Conservation (phyloP, 1,284 basidiomycete species). For the Takashimella tepidaria region DNA sequence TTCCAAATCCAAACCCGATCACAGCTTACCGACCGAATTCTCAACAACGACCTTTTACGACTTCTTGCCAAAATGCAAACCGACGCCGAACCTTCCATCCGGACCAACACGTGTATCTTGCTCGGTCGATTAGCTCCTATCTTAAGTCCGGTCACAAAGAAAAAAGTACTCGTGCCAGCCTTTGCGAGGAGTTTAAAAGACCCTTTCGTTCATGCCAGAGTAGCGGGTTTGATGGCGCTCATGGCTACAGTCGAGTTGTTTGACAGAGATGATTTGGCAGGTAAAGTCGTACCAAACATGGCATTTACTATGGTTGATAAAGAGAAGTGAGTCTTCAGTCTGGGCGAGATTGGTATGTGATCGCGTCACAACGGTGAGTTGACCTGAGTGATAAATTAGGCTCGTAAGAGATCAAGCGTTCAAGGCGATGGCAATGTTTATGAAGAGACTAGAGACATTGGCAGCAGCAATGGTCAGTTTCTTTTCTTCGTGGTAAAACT, state of each 20-base stretch:
- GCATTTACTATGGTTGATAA: constrained; percentile 75
- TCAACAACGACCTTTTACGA: constrained; percentile 95
- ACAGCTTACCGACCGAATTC: constrained; percentile 79
- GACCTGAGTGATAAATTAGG: no score
- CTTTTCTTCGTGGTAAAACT: no score
- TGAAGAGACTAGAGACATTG: constrained; percentile 74
- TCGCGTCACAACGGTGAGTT: no score
- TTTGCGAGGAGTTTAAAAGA: constrained; percentile 89
- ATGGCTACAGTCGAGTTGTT: constrained; percentile 93
- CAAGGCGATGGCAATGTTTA: constrained; percentile 78
- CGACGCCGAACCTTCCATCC: constrained; percentile 87
- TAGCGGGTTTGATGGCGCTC: constrained; percentile 91
- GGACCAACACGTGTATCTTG: constrained; percentile 96
- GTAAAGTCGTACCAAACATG: constrained; percentile 80
- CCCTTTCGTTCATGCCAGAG: constrained; percentile 83
- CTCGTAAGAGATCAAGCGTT: constrained; percentile 89
- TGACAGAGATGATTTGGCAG: constrained; percentile 79
- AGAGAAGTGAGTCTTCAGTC: constrained; percentile 74
- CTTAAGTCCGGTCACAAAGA: constrained; percentile 80
- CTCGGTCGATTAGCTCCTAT: constrained; percentile 84
- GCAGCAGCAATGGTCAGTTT: constrained; percentile 68
- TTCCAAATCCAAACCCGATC: background rate
- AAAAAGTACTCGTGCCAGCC: constrained; percentile 92
- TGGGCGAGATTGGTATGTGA: background rate
- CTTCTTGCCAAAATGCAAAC: constrained; percentile 88